Conservation (phyloP, 306 rosid species). For the Trichosanthes cucumerina region DNA sequence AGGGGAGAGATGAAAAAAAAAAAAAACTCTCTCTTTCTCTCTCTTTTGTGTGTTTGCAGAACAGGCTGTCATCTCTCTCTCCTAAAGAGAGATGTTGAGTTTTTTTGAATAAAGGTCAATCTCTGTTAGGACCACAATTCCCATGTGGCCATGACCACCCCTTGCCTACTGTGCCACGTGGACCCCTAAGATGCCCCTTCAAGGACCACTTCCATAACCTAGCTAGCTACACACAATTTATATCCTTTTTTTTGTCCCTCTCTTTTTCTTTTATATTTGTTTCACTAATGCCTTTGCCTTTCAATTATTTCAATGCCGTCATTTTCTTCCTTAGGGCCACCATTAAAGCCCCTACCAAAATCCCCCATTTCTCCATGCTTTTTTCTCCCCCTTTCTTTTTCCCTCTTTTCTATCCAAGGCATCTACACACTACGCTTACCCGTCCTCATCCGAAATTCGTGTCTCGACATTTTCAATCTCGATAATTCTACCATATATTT, state of each 20-base stretch:
- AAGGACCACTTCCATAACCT: slow-evolving; percentile 35
- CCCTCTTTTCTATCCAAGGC: neutral
- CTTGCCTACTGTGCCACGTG: slow-evolving; percentile 34
- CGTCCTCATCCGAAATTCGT: neutral
- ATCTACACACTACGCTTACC: neutral
- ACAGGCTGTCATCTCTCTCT: slow-evolving; percentile 40
- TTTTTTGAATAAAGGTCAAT: neutral
- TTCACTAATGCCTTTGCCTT: neutral
- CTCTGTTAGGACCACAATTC: slow-evolving; percentile 5
- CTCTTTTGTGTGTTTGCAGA: slow-evolving; percentile 12
- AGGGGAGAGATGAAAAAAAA: neutral
- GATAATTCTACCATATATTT: neutral
- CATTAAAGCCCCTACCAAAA: neutral
- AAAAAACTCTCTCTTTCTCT: neutral
- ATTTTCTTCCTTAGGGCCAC: neutral
- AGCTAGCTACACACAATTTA: neutral
- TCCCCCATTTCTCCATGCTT: neutral
- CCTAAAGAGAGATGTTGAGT: slow-evolving; percentile 18
- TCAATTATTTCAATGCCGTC: neutral
- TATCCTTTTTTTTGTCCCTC: neutral
- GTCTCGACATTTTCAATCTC: neutral
- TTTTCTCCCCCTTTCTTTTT: neutral
- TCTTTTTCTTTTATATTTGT: neutral
- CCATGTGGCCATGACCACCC: slow-evolving; percentile 61
- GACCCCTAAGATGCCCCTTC: slow-evolving; percentile 23